These are phyloP conservation scores for Bassia scoparia DNA, from an alignment of 148 eudicot species.

Conservation along the genomic window DNA sequence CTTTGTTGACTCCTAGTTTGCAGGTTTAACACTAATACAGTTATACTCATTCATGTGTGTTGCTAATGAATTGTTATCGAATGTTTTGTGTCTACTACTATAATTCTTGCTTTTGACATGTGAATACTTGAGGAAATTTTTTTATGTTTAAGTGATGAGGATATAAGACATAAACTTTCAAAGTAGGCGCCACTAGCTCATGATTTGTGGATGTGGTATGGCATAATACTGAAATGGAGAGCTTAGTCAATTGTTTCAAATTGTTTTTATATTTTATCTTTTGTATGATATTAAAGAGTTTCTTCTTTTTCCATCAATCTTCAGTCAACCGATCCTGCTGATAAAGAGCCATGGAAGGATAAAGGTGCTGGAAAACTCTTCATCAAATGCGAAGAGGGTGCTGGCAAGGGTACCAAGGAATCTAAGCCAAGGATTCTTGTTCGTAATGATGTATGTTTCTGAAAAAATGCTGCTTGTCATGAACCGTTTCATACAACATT, in stretches of 20 bases:
- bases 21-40: neutral
- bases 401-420: conserved; percentile 69
- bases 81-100: neutral
- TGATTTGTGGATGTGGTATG: neutral
- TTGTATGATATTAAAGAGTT: neutral
- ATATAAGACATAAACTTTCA: neutral
- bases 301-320: conserved; percentile 6
- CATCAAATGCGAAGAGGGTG: conserved; percentile 70
- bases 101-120: neutral
- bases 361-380: conserved; percentile 76
- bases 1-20: neutral
- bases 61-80: neutral
- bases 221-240: neutral
- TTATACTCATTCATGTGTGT: neutral
- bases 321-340: conserved; percentile 70
- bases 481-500: neutral
- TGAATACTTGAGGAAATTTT: neutral
- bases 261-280: neutral
- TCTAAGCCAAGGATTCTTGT: conserved; percentile 81
- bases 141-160: neutral
- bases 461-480: neutral
- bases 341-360: conserved; percentile 77
- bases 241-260: neutral
- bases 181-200: neutral
- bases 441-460: conserved; percentile 84